These are phyloP conservation scores for Radiomyces spectabilis DNA, from an alignment of 192 early-diverging fungal genomes.

Conservation along the genomic window DNA sequence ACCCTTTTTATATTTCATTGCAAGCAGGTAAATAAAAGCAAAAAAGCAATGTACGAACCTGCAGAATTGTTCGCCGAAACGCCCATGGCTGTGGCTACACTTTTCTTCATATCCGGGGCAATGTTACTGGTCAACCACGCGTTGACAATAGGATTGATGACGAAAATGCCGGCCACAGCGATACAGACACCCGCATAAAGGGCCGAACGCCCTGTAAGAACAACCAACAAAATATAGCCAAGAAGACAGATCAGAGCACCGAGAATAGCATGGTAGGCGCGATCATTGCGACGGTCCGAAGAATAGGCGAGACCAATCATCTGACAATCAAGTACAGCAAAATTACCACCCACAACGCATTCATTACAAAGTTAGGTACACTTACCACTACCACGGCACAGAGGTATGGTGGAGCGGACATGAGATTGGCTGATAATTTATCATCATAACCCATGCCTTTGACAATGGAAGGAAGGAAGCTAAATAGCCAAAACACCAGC, in stretches of 20 bases:
- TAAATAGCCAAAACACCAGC: too few species aligned
- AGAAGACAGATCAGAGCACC: slow-evolving; percentile 14
- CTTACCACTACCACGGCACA: slow-evolving; percentile 23
- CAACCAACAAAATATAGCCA: slow-evolving; percentile 15
- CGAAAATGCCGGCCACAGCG: slow-evolving; percentile 25
- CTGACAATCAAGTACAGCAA: too few species aligned
- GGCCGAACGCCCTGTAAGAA: not conserved
- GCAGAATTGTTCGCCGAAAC: slow-evolving; percentile 25
- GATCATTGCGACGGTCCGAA: slow-evolving; percentile 13
- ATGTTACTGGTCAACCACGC: slow-evolving; percentile 27
- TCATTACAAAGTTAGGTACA: not conserved
- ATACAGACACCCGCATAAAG: slow-evolving; percentile 20
- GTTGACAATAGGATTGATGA: slow-evolving; percentile 24
- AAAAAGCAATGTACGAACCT: not conserved
- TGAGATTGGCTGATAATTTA: slow-evolving; percentile 24
- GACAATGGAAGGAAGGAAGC: slow-evolving; percentile 25
- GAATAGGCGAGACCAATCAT: slow-evolving; percentile 22
- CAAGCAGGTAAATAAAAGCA: not conserved
- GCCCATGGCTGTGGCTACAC: slow-evolving; percentile 24
- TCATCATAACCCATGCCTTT: slow-evolving; percentile 21
- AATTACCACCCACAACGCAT: not conserved
- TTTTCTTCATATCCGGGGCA: slow-evolving; percentile 25
- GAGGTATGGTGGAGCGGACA: slow-evolving; percentile 27
- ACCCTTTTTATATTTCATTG: too few species aligned
- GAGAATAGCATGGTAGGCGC: slow-evolving; percentile 18